Percentiles rank a stretch among this genome's conserved stretches.
Conservation (phyloP, 2,329 filamentous ascomycete genomes). For the Ceratocystis papillata region DNA sequence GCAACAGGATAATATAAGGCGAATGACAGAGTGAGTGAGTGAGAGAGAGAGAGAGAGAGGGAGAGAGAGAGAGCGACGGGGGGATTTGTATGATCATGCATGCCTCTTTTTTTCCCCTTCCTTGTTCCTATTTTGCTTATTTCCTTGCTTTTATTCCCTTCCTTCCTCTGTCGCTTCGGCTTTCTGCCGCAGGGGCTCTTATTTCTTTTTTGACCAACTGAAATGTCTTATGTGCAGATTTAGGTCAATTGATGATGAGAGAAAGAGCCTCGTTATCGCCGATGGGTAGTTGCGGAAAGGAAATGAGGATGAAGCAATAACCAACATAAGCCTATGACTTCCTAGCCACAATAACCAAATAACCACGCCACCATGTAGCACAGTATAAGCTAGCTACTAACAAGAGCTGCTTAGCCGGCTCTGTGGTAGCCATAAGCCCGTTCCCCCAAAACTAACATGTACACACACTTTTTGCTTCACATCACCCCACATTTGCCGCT, state of each 20-base stretch:
- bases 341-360: neutral
- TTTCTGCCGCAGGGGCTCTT: constrained; percentile 3
- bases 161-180: neutral
- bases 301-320: neutral
- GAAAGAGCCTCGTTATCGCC: too few relatives aligned
- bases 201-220: neutral
- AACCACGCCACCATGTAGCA: neutral
- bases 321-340: neutral
- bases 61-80: neutral
- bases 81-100: neutral
- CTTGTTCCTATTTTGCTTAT: constrained; percentile 7
- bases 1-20: neutral
- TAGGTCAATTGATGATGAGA: neutral
- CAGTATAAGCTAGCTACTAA: neutral
- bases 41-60: neutral
- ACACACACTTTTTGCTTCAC: constrained; percentile 15
- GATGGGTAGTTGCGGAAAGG: too few relatives aligned
- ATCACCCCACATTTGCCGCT: constrained; percentile 17
- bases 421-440: neutral
- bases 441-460: neutral
- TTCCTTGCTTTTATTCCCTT: constrained; percentile 10
- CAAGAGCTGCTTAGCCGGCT: neutral
- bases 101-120: neutral
- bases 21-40: neutral
- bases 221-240: neutral